Evolutionary conservation across 208 protist genomes (phyloP).

Genomic region (Acanthamoeba sp.): DNA sequence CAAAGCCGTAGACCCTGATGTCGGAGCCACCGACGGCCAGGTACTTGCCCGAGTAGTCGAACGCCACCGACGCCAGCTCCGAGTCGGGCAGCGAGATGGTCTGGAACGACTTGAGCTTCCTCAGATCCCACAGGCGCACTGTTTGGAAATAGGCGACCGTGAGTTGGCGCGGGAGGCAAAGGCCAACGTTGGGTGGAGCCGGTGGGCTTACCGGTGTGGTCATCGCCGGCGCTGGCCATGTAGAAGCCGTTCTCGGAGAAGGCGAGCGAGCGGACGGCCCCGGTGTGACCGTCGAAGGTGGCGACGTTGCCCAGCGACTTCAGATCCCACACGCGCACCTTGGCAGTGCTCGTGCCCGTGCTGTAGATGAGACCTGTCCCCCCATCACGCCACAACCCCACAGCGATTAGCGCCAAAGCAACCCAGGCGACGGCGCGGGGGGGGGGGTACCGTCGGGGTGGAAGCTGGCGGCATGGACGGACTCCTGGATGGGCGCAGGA

Average conservation of each 20-base stretch:
- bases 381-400: constrained; percentile 59
- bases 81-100: constrained; percentile 75
- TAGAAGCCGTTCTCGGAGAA: constrained; percentile 92
- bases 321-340: constrained; percentile 94
- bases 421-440: neutral
- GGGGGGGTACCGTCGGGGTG: neutral
- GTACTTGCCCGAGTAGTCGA: constrained; percentile 86
- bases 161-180: neutral
- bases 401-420: neutral
- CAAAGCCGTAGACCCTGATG: constrained; percentile 65
- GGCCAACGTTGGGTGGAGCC: neutral
- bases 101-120: constrained; percentile 92
- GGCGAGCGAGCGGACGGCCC: constrained; percentile 86
- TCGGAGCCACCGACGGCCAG: constrained; percentile 81
- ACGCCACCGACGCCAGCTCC: constrained; percentile 17
- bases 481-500: neutral
- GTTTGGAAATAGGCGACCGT: neutral
- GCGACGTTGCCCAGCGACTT: constrained; percentile 91
- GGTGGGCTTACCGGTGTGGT: constrained; percentile 87
- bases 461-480: constrained; percentile 47
- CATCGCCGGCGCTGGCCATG: constrained; percentile 90
- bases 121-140: constrained; percentile 96
- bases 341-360: constrained; percentile 78
- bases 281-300: constrained; percentile 86
- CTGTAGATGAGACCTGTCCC: constrained; percentile 88